A percentile compares a stretch with the other conserved stretches of the same genome.
These are phyloP conservation scores for Cochlearia excelsa DNA, from an alignment of 345 rosid species.

Conservation along the genomic window DNA sequence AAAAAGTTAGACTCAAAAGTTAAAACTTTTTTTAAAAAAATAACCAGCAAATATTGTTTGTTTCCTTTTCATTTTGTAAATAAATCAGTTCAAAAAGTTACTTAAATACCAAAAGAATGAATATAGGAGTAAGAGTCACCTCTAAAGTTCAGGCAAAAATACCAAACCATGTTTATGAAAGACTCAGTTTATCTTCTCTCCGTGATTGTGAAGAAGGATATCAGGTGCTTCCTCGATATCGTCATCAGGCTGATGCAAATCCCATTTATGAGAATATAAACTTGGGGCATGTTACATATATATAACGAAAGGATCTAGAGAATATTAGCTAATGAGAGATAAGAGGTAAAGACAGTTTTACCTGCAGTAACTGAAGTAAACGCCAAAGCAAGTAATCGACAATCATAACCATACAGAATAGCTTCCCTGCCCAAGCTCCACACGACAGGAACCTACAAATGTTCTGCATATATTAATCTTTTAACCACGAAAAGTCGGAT, in stretches of 20 bases:
- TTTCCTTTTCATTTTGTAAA: too few relatives aligned
- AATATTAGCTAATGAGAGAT: neutral
- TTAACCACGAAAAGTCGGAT: neutral
- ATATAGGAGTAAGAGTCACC: too few relatives aligned
- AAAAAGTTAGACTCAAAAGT: too few relatives aligned
- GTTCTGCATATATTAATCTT: neutral
- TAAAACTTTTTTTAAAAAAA: too few relatives aligned
- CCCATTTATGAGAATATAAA: neutral
- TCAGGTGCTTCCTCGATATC: conserved; percentile 80
- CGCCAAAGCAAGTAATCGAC: conserved; percentile 73
- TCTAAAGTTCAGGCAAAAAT: too few relatives aligned
- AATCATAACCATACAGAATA: conserved; percentile 90
- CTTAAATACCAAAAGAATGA: too few relatives aligned
- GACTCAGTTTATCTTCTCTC: neutral
- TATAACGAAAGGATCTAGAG: neutral
- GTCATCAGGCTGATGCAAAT: conserved; percentile 56
- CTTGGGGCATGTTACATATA: neutral
- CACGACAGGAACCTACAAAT: conserved; percentile 72
- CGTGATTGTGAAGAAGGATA: conserved; percentile 24
- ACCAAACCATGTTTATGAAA: too few relatives aligned
- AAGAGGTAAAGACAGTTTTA: conserved; percentile 6
- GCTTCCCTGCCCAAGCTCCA: conserved; percentile 94
- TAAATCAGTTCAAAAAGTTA: too few relatives aligned
- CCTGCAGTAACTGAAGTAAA: conserved; percentile 66
- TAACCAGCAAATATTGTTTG: too few relatives aligned